phyloP scores from a whole-genome alignment of 805 yeast genomes.

The Suhomyces sp. region DNA sequence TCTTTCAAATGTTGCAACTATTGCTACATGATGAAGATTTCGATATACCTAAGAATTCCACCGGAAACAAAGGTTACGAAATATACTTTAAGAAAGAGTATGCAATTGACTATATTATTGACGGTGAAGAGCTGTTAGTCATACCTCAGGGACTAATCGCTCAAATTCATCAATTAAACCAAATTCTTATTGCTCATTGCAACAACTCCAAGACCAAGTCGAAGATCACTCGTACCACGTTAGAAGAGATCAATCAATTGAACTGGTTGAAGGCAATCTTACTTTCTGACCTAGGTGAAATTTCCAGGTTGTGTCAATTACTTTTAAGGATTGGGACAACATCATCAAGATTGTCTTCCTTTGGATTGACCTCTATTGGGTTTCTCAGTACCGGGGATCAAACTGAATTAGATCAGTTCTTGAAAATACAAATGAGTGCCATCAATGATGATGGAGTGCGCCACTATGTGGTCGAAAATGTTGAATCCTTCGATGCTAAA shows the following conservation, averaged over 20 bases:
- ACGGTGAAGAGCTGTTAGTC: slow-evolving; percentile 6
- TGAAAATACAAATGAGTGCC: slow-evolving; percentile 2
- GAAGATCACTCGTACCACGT: background rate
- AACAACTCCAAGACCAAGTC: background rate
- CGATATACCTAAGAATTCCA: background rate
- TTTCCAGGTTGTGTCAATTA: slow-evolving; percentile 16
- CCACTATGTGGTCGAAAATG: too few species aligned
- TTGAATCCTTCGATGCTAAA: too few species aligned
- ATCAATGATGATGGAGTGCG: too few species aligned
- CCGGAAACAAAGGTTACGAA: too few species aligned
- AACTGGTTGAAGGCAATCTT: slow-evolving; percentile 15
- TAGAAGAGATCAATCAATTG: slow-evolving; percentile 1
- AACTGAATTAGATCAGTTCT: background rate
- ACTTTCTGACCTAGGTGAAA: slow-evolving; percentile 14
- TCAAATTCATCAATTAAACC: slow-evolving; percentile 8
- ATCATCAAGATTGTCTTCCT: slow-evolving; percentile 20
- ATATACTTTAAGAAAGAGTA: background rate
- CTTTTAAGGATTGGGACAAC: slow-evolving; percentile 19
- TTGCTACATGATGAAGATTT: slow-evolving; percentile 19
- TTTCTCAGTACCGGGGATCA: background rate
- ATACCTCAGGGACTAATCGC: slow-evolving; percentile 4
- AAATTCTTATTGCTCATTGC: slow-evolving; percentile 3
- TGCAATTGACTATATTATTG: slow-evolving; percentile 7
- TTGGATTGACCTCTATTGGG: slow-evolving; percentile 18
- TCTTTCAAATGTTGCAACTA: slow-evolving; percentile 13